Base-by-base conservation (phyloP, 805 yeast genomes). In the Yamadazyma insecticola region DNA sequence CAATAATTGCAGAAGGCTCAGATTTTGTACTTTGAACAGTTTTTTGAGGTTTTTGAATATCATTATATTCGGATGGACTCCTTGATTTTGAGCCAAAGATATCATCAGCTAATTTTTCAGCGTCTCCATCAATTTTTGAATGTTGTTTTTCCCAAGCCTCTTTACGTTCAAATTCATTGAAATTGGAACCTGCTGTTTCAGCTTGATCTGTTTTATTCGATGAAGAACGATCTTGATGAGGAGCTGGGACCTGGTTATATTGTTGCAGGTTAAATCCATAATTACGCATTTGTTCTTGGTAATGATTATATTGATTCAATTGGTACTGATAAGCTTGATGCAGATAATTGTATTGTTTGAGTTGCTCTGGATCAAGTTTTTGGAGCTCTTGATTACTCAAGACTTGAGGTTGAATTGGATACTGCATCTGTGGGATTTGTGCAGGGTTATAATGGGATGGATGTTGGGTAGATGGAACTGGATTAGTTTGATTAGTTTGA, bases 71-170 rank as follows among this genome's bases (percentile, higher is more conserved):
- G 15, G 16, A 16, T 5, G 47, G 41, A 2, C 50, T 33, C 14
- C 41, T 33, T 5, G 37, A 34, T 14, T 44, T 45, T 6, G 49
- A 44, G 0, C 56, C 54, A 37, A 65, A 65, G n/a, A 65, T 63
- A 41, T 62, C 69, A 32, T 63, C 68, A 1, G 51, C 69, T 28
- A 65, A 45, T 28, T 48, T 54, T 34, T 53, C 64, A 3, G 70
- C 63, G 21, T 55, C 47, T 15, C 43, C 48, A 33, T 57, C 59
- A 14, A 53, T 46, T 6, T 41, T 38, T 0, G 46, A 15, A 2
- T 45, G 42, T 23, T 32, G 47, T 19, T 40, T 47, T 30, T 60
- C 56, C 71, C 71, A 64, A 1, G 68, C 64, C 33, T 64, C 70
- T 21, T 50, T 54, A 28, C 38, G 47, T 19, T 53, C 56, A 22